These are phyloP conservation scores for Tolypocladium tundrense DNA, from an alignment of 2,329 filamentous ascomycete species.

Conservation along the genomic window DNA sequence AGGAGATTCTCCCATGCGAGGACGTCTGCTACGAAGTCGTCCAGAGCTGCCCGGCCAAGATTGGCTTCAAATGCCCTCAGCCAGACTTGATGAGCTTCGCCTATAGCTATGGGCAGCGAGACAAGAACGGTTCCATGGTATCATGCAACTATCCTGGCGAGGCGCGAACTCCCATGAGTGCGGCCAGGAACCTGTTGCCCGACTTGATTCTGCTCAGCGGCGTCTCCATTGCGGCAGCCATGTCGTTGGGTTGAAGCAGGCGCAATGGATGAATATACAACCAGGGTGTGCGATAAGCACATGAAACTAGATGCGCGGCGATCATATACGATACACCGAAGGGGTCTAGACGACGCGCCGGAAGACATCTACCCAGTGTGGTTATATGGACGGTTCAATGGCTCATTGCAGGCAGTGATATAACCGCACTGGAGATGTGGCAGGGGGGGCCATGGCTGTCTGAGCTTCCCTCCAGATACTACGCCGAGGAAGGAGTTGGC, in stretches of 20 bases:
- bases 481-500: background rate
- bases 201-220: constrained; percentile 7
- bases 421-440: background rate
- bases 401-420: background rate
- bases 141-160: constrained; percentile 29
- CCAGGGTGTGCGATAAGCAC: background rate
- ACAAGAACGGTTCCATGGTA: constrained; percentile 11
- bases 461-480: background rate
- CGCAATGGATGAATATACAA: background rate
- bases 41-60: constrained; percentile 66
- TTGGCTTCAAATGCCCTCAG: constrained; percentile 68
- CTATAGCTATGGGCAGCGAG: constrained; percentile 23
- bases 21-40: constrained; percentile 83
- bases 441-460: background rate
- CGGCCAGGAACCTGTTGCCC: constrained; percentile 7
- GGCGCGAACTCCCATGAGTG: constrained; percentile 18
- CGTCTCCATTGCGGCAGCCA: background rate
- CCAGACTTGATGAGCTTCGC: constrained; percentile 21
- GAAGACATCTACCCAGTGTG: background rate
- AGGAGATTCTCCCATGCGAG: constrained; percentile 80
- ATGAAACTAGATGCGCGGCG: background rate
- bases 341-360: background rate
- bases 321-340: too few species aligned
- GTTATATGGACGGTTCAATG: background rate
- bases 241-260: background rate